Conservation (phyloP, 2,329 filamentous ascomycete genomes). For the Hymenoscyphus occultus region DNA sequence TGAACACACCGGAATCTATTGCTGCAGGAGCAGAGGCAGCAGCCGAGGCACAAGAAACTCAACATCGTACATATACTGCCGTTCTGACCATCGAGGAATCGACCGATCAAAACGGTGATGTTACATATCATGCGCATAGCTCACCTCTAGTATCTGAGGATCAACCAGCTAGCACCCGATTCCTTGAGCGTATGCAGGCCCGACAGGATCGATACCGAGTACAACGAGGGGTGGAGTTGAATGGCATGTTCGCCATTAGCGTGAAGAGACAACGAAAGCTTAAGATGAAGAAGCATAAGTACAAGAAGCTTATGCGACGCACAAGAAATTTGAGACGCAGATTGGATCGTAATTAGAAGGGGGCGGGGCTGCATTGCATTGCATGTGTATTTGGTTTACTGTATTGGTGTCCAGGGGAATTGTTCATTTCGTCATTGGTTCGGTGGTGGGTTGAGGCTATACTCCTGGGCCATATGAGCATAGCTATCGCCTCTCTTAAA, state of each 20-base stretch:
- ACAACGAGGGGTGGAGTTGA: slow-evolving; percentile 41
- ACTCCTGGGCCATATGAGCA: slow-evolving; percentile 11
- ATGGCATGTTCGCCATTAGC: slow-evolving; percentile 75
- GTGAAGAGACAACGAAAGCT: slow-evolving; percentile 89
- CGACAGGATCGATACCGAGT: slow-evolving; percentile 58
- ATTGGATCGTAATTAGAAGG: slow-evolving; percentile 37
- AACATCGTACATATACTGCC: slow-evolving; percentile 59
- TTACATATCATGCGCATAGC: slow-evolving; percentile 59
- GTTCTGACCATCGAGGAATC: slow-evolving; percentile 67
- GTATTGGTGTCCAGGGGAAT: slow-evolving; percentile 6
- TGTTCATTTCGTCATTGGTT: slow-evolving; percentile 13
- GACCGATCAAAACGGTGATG: slow-evolving; percentile 55
- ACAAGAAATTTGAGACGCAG: slow-evolving; percentile 87
- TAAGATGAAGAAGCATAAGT: slow-evolving; percentile 99
- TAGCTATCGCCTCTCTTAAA: slow-evolving; percentile 23
- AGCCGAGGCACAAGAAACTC: slow-evolving; percentile 41
- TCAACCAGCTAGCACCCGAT: slow-evolving; percentile 44
- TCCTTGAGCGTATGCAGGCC: slow-evolving; percentile 67
- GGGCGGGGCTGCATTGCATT: background rate
- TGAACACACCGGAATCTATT: slow-evolving; percentile 38
- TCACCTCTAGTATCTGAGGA: slow-evolving; percentile 51
- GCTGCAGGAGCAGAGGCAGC: slow-evolving; percentile 40
- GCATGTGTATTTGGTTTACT: slow-evolving; percentile 7
- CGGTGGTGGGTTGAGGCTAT: slow-evolving; percentile 9
- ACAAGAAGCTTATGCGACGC: slow-evolving; percentile 97